Conservation (phyloP, 2,329 filamentous ascomycete species). For the Pyrenochaeta sp. region DNA sequence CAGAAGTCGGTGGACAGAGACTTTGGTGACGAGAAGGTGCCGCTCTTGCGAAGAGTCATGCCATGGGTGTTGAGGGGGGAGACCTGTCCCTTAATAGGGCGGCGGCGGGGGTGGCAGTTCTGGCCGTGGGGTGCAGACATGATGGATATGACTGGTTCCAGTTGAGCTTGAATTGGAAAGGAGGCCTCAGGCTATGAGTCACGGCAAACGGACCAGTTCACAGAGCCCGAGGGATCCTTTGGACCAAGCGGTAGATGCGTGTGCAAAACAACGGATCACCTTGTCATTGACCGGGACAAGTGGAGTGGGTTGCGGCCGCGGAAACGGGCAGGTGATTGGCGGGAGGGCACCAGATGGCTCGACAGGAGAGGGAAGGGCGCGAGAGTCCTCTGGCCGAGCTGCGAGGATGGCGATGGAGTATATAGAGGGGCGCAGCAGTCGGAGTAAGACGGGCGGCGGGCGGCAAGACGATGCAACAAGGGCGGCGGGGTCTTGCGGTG, state of each 20-base stretch:
- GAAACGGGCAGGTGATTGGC: not conserved
- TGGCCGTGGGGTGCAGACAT: slow-evolving; percentile 51
- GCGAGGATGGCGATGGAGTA: slow-evolving; percentile 32
- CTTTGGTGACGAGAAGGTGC: slow-evolving; percentile 58
- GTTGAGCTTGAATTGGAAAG: slow-evolving; percentile 32
- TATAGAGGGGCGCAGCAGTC: slow-evolving; percentile 47
- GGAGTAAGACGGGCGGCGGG: slow-evolving; percentile 39
- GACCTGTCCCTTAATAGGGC: slow-evolving; percentile 50
- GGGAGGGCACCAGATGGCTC: slow-evolving; percentile 6
- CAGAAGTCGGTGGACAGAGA: slow-evolving; percentile 48
- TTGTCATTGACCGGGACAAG: slow-evolving; percentile 32
- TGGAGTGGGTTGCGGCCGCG: not conserved
- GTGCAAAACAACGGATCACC: slow-evolving; percentile 33
- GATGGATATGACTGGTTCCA: slow-evolving; percentile 45
- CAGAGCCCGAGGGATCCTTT: slow-evolving; percentile 34
- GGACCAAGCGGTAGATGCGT: slow-evolving; percentile 33
- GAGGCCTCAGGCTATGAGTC: slow-evolving; percentile 48
- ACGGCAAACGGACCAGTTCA: slow-evolving; percentile 33
- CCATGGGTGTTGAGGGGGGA: slow-evolving; percentile 48
- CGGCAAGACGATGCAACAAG: slow-evolving; percentile 34
- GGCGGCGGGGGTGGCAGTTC: slow-evolving; percentile 57
- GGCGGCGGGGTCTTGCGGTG: slow-evolving; percentile 30
- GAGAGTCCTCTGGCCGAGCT: slow-evolving; percentile 28
- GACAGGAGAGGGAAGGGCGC: slow-evolving; percentile 39
- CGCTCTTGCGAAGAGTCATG: slow-evolving; percentile 58